Evolutionary conservation across 495 filamentous ascomycete species (phyloP).

Genomic region (Hypoxylon crocopeplum): DNA sequence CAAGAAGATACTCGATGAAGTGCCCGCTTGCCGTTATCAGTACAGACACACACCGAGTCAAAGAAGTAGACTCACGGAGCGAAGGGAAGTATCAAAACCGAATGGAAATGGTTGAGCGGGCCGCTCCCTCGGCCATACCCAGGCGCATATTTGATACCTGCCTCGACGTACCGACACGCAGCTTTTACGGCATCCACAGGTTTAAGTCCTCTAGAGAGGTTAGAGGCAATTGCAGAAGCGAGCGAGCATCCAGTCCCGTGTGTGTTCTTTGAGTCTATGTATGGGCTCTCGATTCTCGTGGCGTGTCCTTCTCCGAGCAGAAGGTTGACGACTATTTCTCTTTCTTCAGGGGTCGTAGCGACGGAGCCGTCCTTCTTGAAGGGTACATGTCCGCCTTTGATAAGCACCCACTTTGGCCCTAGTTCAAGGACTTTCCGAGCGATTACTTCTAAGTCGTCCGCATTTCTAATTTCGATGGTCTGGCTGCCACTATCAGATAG

Average conservation of each 20-base stretch:
- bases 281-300: constrained; percentile 70
- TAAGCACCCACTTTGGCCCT: constrained; percentile 78
- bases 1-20: constrained; percentile 86
- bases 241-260: constrained; percentile 96
- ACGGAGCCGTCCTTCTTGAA: constrained; percentile 66
- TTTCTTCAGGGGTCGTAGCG: constrained; percentile 63
- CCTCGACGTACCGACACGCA: constrained; percentile 82
- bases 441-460: constrained; percentile 69
- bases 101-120: constrained; percentile 95
- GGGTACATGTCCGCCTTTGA: constrained; percentile 95
- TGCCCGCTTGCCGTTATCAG: constrained; percentile 62
- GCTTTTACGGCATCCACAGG: constrained; percentile 69
- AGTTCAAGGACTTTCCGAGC: constrained; percentile 69
- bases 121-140: constrained; percentile 82
- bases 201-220: constrained; percentile 69
- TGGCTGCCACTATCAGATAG: constrained; percentile 64
- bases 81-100: constrained; percentile 79
- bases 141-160: constrained; percentile 78
- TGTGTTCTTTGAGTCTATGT: constrained; percentile 76
- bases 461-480: constrained; percentile 55
- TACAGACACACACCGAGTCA: background rate
- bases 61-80: constrained; percentile 67
- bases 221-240: constrained; percentile 91
- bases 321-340: constrained; percentile 73
- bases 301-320: constrained; percentile 65